Evolutionary conservation across 768 basidiomycete genomes (phyloP), one percentile per base, ranked within the genome.

Genomic region (Lactarius evosmus): DNA sequence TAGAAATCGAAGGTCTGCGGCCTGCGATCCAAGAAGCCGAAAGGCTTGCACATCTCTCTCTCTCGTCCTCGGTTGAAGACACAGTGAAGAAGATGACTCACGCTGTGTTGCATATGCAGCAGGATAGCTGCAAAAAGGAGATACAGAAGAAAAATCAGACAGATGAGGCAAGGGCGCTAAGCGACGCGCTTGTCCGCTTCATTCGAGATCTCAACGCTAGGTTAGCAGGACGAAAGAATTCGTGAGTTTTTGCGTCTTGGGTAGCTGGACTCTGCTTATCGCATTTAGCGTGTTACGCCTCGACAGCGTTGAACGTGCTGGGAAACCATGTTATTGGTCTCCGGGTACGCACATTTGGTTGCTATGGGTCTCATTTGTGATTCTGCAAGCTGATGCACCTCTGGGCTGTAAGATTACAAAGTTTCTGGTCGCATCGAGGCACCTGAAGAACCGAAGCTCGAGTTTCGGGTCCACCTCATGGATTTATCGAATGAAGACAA

Each of bases 61-160:
- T 71, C 7, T 17, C 41, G 1, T 25, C 25, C 14, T 22, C 3
- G 2, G 32, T 70, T 7, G 49, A 57, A 16, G n/a, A 14, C 2
- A 32, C 40, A 3, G 60, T 34, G n/a, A 41, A 55, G 6, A 34
- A 56, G 8, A 30, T 58, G 22, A 19, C 59, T 1, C 29, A 25
- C 1, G 49, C 53, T 12, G 62, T 64, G 12, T 34, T 52, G 22
- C 3, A 22, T 4, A 60, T 60, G 19, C 66, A 67, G 27, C 57
- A 58, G n/a, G 56, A 63, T 0, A 57, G 33, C 0, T 60, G 62
- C 32, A 32, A 27, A 9, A 38, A 30, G n/a, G 33, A 29, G 25
- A 55, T 69, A 30, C 30, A 30, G 3, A 60, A 34, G 1, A 38
- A 64, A 3, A 3, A 32, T 3, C 53, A 57, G n/a, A n/a, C 19